phyloP scores from a whole-genome alignment of 495 filamentous ascomycete genomes.

The Penicillium salamii region DNA sequence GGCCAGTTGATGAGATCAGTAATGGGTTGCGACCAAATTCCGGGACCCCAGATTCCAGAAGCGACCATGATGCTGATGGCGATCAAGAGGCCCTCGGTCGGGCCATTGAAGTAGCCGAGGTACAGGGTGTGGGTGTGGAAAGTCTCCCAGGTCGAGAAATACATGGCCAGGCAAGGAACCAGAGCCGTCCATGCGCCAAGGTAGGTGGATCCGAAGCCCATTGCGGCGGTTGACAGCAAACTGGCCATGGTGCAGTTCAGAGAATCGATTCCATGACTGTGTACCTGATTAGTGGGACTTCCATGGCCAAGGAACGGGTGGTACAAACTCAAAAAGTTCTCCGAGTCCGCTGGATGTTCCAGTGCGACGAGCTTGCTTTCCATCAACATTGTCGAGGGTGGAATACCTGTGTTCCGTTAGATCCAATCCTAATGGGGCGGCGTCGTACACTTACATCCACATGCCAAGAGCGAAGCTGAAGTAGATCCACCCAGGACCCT shows the following conservation, averaged over 20 bases:
- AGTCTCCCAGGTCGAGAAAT: slow-evolving; percentile 99
- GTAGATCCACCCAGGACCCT: slow-evolving; percentile 90
- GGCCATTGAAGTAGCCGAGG: slow-evolving; percentile 94
- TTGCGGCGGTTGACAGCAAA: slow-evolving; percentile 82
- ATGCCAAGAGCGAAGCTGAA: slow-evolving; percentile 91
- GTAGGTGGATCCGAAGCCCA: slow-evolving; percentile 80
- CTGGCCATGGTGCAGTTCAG: slow-evolving; percentile 93
- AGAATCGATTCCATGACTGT: slow-evolving; percentile 91
- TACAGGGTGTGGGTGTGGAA: slow-evolving; percentile 98
- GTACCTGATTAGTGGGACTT: slow-evolving; percentile 28
- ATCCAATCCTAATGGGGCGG: background rate
- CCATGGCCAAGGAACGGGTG: background rate
- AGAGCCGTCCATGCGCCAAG: slow-evolving; percentile 89
- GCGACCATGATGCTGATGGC: slow-evolving; percentile 81
- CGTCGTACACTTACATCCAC: slow-evolving; percentile 67
- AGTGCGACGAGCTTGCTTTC: slow-evolving; percentile 92
- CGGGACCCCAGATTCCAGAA: slow-evolving; percentile 83
- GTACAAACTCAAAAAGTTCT: slow-evolving; percentile 85
- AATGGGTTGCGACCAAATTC: slow-evolving; percentile 79
- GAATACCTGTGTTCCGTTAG: slow-evolving; percentile 60
- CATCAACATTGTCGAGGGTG: slow-evolving; percentile 97
- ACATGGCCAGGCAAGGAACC: slow-evolving; percentile 92
- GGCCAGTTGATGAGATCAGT: slow-evolving; percentile 58
- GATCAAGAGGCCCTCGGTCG: slow-evolving; percentile 91
- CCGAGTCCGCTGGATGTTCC: slow-evolving; percentile 92